Evolutionary conservation across 2,329 filamentous ascomycete genomes (phyloP).

Genomic region (Harringtonia aguacate): DNA sequence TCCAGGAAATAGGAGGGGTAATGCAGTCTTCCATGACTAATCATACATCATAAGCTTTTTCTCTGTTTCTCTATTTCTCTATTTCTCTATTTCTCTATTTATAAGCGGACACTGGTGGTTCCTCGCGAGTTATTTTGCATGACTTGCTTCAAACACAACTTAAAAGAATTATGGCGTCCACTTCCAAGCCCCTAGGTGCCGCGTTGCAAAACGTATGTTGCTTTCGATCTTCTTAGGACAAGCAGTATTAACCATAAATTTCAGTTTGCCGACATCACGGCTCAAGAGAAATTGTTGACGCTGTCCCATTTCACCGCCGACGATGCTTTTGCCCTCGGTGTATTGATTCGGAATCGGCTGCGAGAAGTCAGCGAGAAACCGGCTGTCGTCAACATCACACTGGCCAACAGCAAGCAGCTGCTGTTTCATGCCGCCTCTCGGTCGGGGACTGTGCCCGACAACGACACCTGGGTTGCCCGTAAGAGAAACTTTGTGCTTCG

Average conservation of each 20-base stretch:
- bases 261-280: not conserved
- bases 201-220: not conserved
- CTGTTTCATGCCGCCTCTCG: conserved; percentile 63
- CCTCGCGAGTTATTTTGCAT: too few species aligned
- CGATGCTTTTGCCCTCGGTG: conserved; percentile 56
- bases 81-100: too few species aligned
- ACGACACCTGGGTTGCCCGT: conserved; percentile 58
- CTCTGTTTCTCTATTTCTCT: too few species aligned
- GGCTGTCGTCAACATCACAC: conserved; percentile 52
- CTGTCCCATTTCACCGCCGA: conserved; percentile 47
- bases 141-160: too few species aligned
- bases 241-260: too few species aligned
- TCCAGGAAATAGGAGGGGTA: too few species aligned
- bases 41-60: too few species aligned
- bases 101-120: too few species aligned
- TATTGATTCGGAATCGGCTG: conserved; percentile 53
- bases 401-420: conserved; percentile 46
- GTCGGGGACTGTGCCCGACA: conserved; percentile 58
- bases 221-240: not conserved
- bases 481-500: conserved; percentile 64
- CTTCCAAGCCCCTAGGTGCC: too few species aligned
- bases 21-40: too few species aligned
- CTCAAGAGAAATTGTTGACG: conserved; percentile 25
- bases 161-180: too few species aligned
- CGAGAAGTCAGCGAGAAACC: conserved; percentile 24